Evolutionary conservation across 2,329 filamentous ascomycete genomes (phyloP), one percentile per base, ranked within the genome.

Genomic region (Cercospora berteroae): DNA sequence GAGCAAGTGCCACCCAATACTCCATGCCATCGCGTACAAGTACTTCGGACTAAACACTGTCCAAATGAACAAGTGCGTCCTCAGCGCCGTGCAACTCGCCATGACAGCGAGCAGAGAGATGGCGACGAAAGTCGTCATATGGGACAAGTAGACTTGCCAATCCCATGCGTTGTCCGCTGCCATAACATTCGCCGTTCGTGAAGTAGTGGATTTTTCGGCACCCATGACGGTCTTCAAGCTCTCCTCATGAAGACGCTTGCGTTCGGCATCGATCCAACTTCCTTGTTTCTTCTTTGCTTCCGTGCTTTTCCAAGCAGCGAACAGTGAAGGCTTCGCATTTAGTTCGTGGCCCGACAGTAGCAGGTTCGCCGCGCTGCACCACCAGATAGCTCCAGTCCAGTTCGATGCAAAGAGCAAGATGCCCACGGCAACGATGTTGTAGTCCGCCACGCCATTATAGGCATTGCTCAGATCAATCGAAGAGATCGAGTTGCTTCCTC

Each of bases 21-120:
- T 88, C 96, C 95, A 99, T 13, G 90, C 93, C 84, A 95, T 90
- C 70, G 89, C 91, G 78, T 96, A 99, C 72, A 99, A 81, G 79
- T 94, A 98, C 79, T 98, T 99, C 0, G 95, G 95, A 71, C 92
- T 96, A 79, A 99, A 99, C 10, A 99, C 95, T 0, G 94, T 98
- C 95, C 95, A 99, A 69, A 99, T 94, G 77, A 99, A 99, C 66
- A 99, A 79, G 83, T 99, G 95, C 31, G 92, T 93, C 72, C 94
- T 84, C 76, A 99, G 79, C 7, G 87, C 84, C 58, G 91, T 93
- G 79, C 95, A 99, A 16, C 94, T 93, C 13, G 86, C 87, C 94
- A 98, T 98, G 25, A 97, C 90, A 57, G 88, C 90, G 2, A 88
- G 80, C 63, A 92, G 80, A 70, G 88, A 88, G 1, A 83, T 82